phyloP scores from a whole-genome alignment of 208 protist species.

The Leishmania guyanensis region DNA sequence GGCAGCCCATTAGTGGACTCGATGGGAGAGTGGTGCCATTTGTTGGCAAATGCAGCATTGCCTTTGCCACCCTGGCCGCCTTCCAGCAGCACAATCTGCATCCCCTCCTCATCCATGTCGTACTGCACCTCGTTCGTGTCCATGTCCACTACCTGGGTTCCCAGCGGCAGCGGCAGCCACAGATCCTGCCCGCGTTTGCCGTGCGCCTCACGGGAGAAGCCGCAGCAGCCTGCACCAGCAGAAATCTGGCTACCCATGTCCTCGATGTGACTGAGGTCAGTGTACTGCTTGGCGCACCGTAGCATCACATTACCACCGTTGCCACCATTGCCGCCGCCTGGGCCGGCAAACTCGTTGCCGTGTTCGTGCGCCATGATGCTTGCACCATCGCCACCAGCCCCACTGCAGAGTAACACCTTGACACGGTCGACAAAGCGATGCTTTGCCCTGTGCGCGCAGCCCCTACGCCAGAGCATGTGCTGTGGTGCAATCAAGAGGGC shows the following conservation, averaged over 20 bases:
- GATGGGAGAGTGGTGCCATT: conserved; percentile 86
- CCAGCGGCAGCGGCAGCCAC: conserved; percentile 83
- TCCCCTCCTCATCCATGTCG: conserved; percentile 78
- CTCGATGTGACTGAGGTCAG: conserved; percentile 77
- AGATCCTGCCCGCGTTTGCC: conserved; percentile 73
- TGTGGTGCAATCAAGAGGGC: not conserved
- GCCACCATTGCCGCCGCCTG: conserved; percentile 91
- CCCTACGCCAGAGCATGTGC: conserved; percentile 24
- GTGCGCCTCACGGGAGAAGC: conserved; percentile 77
- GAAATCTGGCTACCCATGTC: conserved; percentile 69
- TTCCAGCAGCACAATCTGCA: conserved; percentile 84
- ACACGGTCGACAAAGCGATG: conserved; percentile 80
- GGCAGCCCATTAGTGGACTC: conserved; percentile 91
- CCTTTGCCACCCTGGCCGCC: conserved; percentile 92
- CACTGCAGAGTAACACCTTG: conserved; percentile 85
- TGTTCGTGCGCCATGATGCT: conserved; percentile 90
- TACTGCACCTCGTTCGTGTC: conserved; percentile 92
- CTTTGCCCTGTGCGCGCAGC: conserved; percentile 9
- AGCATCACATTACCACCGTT: conserved; percentile 88
- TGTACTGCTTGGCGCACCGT: conserved; percentile 43
- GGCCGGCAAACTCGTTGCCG: conserved; percentile 89
- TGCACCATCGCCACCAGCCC: conserved; percentile 82
- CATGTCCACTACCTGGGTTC: conserved; percentile 86
- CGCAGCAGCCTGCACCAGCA: conserved; percentile 63
- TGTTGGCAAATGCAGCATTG: conserved; percentile 90